These are phyloP conservation scores for Aethionema arabicum DNA, from an alignment of 345 rosid genomes.

Conservation along the genomic window DNA sequence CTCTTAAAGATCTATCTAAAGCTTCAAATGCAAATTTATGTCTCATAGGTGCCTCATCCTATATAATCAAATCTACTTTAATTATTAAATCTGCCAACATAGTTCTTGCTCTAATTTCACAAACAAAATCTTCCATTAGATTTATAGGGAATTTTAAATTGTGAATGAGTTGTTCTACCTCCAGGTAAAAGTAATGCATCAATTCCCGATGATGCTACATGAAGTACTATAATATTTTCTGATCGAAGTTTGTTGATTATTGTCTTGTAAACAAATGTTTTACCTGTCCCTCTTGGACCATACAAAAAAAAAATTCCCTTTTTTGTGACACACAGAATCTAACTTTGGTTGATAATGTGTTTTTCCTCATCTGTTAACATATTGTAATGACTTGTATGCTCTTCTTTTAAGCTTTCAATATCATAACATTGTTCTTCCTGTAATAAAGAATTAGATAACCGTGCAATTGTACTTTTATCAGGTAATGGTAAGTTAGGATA, in stretches of 20 bases:
- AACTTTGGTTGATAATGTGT: no score
- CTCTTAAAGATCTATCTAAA: background rate
- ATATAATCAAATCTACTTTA: background rate
- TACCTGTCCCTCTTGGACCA: background rate
- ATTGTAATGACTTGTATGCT: no score
- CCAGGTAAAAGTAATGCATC: background rate
- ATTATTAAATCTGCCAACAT: background rate
- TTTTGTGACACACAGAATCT: no score
- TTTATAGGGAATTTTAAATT: background rate
- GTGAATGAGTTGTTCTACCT: background rate
- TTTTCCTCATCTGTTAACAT: no score
- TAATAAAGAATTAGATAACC: no score
- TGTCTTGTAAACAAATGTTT: background rate
- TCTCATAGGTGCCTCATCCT: background rate
- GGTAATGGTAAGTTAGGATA: no score
- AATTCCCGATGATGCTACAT: background rate
- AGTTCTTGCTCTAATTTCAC: background rate
- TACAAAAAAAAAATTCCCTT: background rate
- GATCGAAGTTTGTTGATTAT: background rate
- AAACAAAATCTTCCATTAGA: background rate
- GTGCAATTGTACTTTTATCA: no score
- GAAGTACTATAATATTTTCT: background rate
- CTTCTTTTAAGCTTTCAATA: no score
- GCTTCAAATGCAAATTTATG: background rate
- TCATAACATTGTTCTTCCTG: no score